phyloP scores from a whole-genome alignment of 2,329 filamentous ascomycete species.

The Aspergillus niger region DNA sequence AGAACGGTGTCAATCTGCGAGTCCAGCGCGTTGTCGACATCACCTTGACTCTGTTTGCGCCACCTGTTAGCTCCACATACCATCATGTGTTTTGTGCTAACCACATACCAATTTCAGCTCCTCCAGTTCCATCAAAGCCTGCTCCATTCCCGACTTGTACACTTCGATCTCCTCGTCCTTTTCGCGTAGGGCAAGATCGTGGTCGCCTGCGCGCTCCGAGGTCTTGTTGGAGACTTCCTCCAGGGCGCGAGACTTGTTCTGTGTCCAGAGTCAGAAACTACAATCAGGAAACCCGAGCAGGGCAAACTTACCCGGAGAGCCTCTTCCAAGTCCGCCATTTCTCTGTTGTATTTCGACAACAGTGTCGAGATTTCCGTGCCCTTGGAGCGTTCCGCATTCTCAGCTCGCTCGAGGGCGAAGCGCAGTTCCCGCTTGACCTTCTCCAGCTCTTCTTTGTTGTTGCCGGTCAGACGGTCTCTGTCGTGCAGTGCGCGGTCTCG shows the following conservation, averaged over 20 bases:
- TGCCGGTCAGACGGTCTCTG: conserved; percentile 81
- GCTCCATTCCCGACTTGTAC: conserved; percentile 97
- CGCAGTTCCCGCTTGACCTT: conserved; percentile 92
- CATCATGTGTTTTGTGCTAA: conserved; percentile 2
- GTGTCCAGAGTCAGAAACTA: conserved; percentile 26
- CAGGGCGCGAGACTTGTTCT: conserved; percentile 82
- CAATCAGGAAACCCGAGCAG: background rate
- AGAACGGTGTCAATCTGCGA: conserved; percentile 89
- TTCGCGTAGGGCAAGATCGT: conserved; percentile 81
- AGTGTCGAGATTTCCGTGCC: conserved; percentile 92
- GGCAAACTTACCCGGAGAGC: conserved; percentile 60
- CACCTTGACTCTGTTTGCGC: conserved; percentile 61
- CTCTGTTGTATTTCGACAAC: conserved; percentile 93
- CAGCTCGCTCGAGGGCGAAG: conserved; percentile 85
- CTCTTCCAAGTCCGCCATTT: conserved; percentile 96
- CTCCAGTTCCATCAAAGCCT: conserved; percentile 88
- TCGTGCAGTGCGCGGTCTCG: conserved; percentile 91
- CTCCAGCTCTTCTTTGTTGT: conserved; percentile 89
- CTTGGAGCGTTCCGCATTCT: conserved; percentile 90
- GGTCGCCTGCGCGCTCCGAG: conserved; percentile 78
- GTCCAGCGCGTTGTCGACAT: conserved; percentile 78
- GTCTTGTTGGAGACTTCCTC: conserved; percentile 80
- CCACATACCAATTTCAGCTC: conserved; percentile 67
- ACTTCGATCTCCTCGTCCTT: conserved; percentile 98
- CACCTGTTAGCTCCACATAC: background rate